Evolutionary conservation across 495 filamentous ascomycete species (phyloP).

Genomic region (Sphaerosporella brunnea): DNA sequence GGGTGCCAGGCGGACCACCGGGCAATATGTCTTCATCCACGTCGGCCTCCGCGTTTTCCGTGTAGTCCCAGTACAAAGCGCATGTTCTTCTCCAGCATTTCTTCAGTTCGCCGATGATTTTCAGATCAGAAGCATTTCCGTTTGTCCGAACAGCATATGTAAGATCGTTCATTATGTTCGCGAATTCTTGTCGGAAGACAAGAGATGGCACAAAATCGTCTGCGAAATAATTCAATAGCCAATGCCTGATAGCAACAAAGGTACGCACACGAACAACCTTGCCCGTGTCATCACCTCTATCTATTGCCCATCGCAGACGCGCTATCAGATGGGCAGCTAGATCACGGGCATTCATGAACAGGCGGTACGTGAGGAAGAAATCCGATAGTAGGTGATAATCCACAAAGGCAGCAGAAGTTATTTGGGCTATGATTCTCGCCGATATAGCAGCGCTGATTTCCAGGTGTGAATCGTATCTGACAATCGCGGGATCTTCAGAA

Average conservation of each 20-base stretch:
- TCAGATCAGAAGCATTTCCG: constrained; percentile 57
- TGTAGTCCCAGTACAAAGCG: constrained; percentile 67
- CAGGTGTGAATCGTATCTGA: constrained; percentile 57
- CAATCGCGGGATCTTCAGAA: constrained; percentile 62
- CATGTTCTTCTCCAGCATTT: constrained; percentile 94
- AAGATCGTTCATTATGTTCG: constrained; percentile 61
- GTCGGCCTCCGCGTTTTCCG: constrained; percentile 31
- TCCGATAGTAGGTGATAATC: constrained; percentile 96
- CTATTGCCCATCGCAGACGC: constrained; percentile 73
- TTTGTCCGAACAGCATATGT: constrained; percentile 37
- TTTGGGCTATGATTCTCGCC: constrained; percentile 85
- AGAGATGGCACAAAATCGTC: constrained; percentile 88
- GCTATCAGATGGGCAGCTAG: constrained; percentile 69
- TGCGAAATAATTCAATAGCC: constrained; percentile 94
- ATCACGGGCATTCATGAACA: constrained; percentile 58
- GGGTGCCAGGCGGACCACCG: constrained; percentile 35
- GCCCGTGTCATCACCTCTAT: constrained; percentile 62
- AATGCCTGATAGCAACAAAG: constrained; percentile 91
- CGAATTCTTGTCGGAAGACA: constrained; percentile 61
- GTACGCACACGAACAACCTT: constrained; percentile 84
- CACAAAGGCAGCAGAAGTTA: constrained; percentile 86
- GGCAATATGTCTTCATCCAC: constrained; percentile 55
- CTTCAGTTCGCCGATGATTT: constrained; percentile 85
- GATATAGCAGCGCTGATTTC: constrained; percentile 81
- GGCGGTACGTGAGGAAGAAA: constrained; percentile 91